A percentile compares a stretch with the other conserved stretches of the same genome.
phyloP scores from a whole-genome alignment of 768 basidiomycete species.

The Suillus weaverae region DNA sequence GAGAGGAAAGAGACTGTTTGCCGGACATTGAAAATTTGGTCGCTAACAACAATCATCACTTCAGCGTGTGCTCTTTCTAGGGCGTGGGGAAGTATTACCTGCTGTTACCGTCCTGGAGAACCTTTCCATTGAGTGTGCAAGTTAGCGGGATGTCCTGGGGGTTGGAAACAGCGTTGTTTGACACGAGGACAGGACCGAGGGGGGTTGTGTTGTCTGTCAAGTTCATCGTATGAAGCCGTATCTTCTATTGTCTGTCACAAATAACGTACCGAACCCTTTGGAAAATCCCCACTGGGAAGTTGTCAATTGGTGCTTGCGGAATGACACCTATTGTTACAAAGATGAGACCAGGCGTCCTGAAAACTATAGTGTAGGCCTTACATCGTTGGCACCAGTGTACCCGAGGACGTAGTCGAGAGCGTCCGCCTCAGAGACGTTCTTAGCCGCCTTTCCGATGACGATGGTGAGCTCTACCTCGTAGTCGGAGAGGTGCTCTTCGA shows the following conservation, averaged over 20 bases:
- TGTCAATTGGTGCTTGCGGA: conserved; percentile 78
- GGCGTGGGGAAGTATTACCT: conserved; percentile 40
- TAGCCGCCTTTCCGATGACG: conserved; percentile 80
- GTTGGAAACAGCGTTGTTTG: conserved; percentile 59
- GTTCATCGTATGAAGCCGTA: background rate
- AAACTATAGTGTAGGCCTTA: conserved; percentile 27
- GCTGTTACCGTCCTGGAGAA: conserved; percentile 77
- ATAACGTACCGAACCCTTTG: conserved; percentile 72
- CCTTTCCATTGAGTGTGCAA: conserved; percentile 63
- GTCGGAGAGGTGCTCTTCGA: conserved; percentile 69
- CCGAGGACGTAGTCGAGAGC: conserved; percentile 86
- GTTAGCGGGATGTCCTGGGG: conserved; percentile 65
- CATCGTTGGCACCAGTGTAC: conserved; percentile 81
- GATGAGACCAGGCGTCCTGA: background rate
- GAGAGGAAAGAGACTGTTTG: conserved; percentile 80
- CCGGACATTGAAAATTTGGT: conserved; percentile 79
- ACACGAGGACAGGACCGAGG: conserved; percentile 79
- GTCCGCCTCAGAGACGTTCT: conserved; percentile 75
- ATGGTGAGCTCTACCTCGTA: conserved; percentile 83
- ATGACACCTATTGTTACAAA: conserved; percentile 55
- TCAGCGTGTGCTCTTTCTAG: background rate
- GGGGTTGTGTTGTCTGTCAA: conserved; percentile 48
- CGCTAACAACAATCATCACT: conserved; percentile 39
- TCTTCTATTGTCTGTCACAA: background rate
- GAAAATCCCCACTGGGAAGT: conserved; percentile 88